phyloP scores from a whole-genome alignment of 164 flowering plant genomes.

The Vitis labrusca region DNA sequence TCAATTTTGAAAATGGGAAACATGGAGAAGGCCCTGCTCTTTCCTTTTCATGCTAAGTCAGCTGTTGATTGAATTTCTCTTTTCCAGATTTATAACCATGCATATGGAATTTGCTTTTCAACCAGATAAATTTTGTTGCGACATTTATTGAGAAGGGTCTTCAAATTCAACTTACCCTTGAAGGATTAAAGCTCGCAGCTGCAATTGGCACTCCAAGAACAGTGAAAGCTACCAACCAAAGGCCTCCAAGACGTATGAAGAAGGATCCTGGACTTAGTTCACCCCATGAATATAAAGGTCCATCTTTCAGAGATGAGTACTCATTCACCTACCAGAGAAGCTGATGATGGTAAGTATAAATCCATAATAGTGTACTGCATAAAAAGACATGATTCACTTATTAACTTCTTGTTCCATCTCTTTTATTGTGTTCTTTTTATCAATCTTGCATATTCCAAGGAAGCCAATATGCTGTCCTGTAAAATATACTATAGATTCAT shows the following conservation, averaged over 20 bases:
- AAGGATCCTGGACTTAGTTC: conserved; percentile 73
- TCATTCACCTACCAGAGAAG: conserved; percentile 71
- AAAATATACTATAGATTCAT: no score
- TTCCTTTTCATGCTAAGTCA: no score
- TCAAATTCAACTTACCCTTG: conserved; percentile 50
- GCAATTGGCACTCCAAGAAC: conserved; percentile 86
- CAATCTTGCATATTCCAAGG: no score
- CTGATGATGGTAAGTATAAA: conserved; percentile 6
- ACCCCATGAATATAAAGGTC: conserved; percentile 87
- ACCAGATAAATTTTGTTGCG: no score
- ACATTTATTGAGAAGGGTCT: background rate
- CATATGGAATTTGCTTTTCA: no score
- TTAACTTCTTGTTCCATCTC: no score
- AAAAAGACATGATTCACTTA: background rate
- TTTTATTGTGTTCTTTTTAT: no score
- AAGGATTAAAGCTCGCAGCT: conserved; percentile 95
- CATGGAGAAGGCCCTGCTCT: no score
- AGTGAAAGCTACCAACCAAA: conserved; percentile 79
- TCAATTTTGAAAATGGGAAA: no score
- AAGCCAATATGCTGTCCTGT: no score
- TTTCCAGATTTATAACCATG: no score
- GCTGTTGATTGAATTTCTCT: no score
- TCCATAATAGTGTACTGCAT: background rate
- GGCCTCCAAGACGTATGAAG: conserved; percentile 80
- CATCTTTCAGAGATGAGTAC: conserved; percentile 84